These are phyloP conservation scores for Annulohypoxylon truncatum DNA, from an alignment of 2,329 filamentous ascomycete genomes.

Conservation along the genomic window DNA sequence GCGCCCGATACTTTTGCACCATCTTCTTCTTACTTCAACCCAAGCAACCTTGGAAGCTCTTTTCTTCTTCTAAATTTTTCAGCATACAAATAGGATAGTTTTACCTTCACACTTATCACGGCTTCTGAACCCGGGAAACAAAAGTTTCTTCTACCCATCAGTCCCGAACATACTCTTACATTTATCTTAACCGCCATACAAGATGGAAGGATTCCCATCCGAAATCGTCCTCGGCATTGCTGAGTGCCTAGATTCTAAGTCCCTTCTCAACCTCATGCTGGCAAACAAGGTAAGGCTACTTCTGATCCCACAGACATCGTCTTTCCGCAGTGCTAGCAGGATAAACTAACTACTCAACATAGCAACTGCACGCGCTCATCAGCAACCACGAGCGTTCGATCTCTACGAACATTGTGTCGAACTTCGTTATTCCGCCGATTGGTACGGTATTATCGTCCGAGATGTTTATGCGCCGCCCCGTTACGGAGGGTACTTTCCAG, in stretches of 20 bases:
- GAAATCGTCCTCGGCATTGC: constrained; percentile 43
- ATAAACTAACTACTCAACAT: constrained; percentile 1
- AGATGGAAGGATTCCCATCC: constrained; percentile 23
- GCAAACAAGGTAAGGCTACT: constrained; percentile 42
- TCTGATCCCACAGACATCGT: neutral
- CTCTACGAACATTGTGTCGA: constrained; percentile 14
- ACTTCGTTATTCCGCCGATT: constrained; percentile 23
- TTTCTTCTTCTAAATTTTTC: neutral
- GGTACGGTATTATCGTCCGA: constrained; percentile 42
- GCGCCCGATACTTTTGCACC: neutral
- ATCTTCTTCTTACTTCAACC: neutral
- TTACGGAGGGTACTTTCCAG: constrained; percentile 32
- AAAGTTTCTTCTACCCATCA: neutral
- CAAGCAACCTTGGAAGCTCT: neutral
- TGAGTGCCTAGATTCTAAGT: constrained; percentile 41
- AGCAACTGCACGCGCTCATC: constrained; percentile 29
- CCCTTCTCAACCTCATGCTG: constrained; percentile 33
- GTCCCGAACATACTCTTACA: too few species aligned
- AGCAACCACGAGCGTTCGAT: constrained; percentile 39
- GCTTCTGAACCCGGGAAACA: neutral
- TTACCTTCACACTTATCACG: neutral
- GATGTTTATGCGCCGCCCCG: constrained; percentile 21
- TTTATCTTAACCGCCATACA: neutral
- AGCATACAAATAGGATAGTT: neutral
- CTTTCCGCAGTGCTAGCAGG: too few species aligned